These are phyloP conservation scores for Ailanthus altissimus DNA, from an alignment of 345 rosid genomes.

Conservation along the genomic window DNA sequence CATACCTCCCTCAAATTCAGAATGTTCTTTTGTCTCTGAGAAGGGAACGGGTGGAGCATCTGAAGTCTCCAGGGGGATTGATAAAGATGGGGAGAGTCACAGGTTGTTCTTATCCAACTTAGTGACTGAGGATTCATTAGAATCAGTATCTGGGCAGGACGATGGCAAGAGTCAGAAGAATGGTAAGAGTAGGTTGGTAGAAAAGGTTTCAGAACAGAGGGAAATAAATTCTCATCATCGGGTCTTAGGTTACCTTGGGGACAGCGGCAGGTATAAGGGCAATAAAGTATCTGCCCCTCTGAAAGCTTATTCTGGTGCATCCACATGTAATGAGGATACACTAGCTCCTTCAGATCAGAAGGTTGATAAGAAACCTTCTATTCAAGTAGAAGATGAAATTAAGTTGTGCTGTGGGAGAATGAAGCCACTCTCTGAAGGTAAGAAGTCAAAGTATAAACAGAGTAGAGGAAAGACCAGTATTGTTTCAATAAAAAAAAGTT, in stretches of 20 bases:
- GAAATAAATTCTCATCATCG: neutral
- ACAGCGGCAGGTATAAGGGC: constrained; percentile 21
- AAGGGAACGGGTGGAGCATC: constrained; percentile 21
- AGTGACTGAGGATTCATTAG: constrained; percentile 31
- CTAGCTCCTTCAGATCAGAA: constrained; percentile 25
- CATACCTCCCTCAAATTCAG: constrained; percentile 21
- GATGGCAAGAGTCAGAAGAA: constrained; percentile 34
- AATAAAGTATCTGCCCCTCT: constrained; percentile 22
- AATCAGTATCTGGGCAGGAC: constrained; percentile 30
- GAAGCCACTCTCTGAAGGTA: constrained; percentile 33
- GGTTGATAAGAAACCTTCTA: constrained; percentile 24
- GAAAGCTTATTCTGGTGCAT: constrained; percentile 20
- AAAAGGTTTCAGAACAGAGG: constrained; percentile 26
- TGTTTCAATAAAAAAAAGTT: constrained; percentile 29
- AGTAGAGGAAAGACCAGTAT: constrained; percentile 22
- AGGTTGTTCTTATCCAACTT: constrained; percentile 22
- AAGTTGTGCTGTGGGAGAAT: constrained; percentile 30
- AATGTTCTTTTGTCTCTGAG: constrained; percentile 20
- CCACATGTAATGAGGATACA: constrained; percentile 24
- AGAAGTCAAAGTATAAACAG: constrained; percentile 39
- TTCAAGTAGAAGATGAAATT: constrained; percentile 21
- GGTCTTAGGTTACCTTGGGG: constrained; percentile 19
- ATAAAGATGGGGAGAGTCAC: constrained; percentile 23
- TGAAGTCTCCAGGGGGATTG: constrained; percentile 29
- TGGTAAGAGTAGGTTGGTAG: constrained; percentile 22